Percentiles rank a stretch among this genome's conserved stretches.
Conservation (phyloP, 768 basidiomycete genomes). For the Lentinula detonsa region DNA sequence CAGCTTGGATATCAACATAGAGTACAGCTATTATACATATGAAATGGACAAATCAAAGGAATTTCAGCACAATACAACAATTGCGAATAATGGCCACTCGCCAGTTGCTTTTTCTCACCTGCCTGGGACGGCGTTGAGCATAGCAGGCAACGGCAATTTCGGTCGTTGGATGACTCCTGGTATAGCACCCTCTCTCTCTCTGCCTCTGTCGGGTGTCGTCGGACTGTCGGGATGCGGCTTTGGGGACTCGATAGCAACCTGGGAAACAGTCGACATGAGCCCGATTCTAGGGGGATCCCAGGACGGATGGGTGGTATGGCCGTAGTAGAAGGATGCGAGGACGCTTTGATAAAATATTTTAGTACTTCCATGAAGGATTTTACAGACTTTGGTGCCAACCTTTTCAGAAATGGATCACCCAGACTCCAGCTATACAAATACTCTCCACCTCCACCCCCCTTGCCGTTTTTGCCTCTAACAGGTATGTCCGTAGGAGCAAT, state of each 20-base stretch:
- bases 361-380: too few species aligned
- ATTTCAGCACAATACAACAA: too few species aligned
- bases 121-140: background rate
- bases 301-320: conserved; percentile 64
- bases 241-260: background rate
- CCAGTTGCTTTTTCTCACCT: too few species aligned
- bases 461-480: background rate
- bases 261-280: conserved; percentile 58
- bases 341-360: conserved; percentile 33
- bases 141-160: background rate
- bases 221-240: background rate
- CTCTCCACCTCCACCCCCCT: conserved; percentile 29
- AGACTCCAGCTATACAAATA: conserved; percentile 76
- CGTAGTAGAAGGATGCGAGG: conserved; percentile 64
- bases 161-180: background rate
- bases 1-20: too few species aligned
- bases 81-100: too few species aligned
- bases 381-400: conserved; percentile 28
- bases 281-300: conserved; percentile 65
- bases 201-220: background rate
- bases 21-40: too few species aligned
- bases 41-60: too few species aligned
- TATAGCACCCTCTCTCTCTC: background rate
- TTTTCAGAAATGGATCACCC: conserved; percentile 71
- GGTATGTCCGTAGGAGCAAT: conserved; percentile 63